phyloP scores from a whole-genome alignment of 129 eudicot species.

The Saussurea involucrata region DNA sequence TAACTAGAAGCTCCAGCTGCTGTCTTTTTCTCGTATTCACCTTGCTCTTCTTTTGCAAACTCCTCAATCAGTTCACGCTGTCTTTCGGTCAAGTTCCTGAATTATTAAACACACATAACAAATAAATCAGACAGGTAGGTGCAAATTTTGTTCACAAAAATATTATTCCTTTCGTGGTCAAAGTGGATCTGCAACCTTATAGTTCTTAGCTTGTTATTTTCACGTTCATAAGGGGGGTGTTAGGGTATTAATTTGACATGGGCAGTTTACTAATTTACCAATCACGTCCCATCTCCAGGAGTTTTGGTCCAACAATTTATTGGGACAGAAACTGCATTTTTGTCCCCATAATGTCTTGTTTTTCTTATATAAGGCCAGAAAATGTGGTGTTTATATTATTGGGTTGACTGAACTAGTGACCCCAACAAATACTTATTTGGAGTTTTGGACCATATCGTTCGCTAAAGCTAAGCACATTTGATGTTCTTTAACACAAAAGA shows the following conservation, averaged over 20 bases:
- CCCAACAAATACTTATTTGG: too few species aligned
- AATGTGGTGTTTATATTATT: too few species aligned
- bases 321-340: too few species aligned
- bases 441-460: not conserved
- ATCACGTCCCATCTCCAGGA: too few species aligned
- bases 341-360: too few species aligned
- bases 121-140: not conserved
- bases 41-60: slow-evolving; percentile 75
- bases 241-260: too few species aligned
- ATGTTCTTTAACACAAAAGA: not conserved
- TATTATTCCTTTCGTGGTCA: too few species aligned
- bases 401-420: not conserved
- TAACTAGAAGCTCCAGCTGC: slow-evolving; percentile 88
- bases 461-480: not conserved
- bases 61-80: slow-evolving; percentile 86
- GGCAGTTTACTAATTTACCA: too few species aligned
- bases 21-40: slow-evolving; percentile 51
- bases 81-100: slow-evolving; percentile 67
- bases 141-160: not conserved
- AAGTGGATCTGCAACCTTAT: too few species aligned
- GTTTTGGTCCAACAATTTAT: too few species aligned
- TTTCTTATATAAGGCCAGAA: too few species aligned
- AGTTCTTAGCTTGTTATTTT: too few species aligned
- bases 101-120: not conserved
- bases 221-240: not conserved